Conservation (phyloP, 2,329 filamentous ascomycete genomes). For the Esteya vermicola region DNA sequence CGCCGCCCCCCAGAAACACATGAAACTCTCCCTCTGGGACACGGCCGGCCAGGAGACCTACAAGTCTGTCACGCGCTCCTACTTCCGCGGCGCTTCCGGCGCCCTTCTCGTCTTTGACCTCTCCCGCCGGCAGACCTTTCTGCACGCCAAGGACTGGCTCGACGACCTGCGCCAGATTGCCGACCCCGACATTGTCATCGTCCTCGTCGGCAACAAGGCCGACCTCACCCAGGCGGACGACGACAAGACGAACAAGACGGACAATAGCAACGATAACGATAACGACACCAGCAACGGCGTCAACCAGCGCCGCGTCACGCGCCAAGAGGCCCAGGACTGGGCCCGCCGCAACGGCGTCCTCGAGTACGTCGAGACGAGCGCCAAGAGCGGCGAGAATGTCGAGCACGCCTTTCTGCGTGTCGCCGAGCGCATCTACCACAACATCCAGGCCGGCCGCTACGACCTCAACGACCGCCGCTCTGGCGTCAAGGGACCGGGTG, state of each 20-base stretch:
- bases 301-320: slow-evolving; percentile 66
- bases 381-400: slow-evolving; percentile 89
- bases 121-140: slow-evolving; percentile 69
- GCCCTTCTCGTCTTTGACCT: slow-evolving; percentile 90
- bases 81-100: slow-evolving; percentile 66
- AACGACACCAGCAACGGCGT: slow-evolving; percentile 21
- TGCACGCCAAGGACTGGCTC: slow-evolving; percentile 83
- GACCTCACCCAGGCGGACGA: slow-evolving; percentile 43
- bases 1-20: slow-evolving; percentile 49
- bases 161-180: slow-evolving; percentile 89
- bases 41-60: slow-evolving; percentile 96
- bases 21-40: slow-evolving; percentile 93
- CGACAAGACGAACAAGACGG: too few species aligned
- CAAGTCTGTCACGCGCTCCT: slow-evolving; percentile 87
- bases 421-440: slow-evolving; percentile 88
- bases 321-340: slow-evolving; percentile 80
- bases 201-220: slow-evolving; percentile 89
- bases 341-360: slow-evolving; percentile 72
- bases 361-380: slow-evolving; percentile 90
- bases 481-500: slow-evolving; percentile 65
- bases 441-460: slow-evolving; percentile 90
- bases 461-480: slow-evolving; percentile 86
- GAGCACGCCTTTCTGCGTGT: slow-evolving; percentile 88
- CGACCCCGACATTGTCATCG: slow-evolving; percentile 86
- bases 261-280: slow-evolving; percentile 17